Base-by-base conservation (phyloP, 2,329 filamentous ascomycete species). In the Elsinoe ampelina region DNA sequence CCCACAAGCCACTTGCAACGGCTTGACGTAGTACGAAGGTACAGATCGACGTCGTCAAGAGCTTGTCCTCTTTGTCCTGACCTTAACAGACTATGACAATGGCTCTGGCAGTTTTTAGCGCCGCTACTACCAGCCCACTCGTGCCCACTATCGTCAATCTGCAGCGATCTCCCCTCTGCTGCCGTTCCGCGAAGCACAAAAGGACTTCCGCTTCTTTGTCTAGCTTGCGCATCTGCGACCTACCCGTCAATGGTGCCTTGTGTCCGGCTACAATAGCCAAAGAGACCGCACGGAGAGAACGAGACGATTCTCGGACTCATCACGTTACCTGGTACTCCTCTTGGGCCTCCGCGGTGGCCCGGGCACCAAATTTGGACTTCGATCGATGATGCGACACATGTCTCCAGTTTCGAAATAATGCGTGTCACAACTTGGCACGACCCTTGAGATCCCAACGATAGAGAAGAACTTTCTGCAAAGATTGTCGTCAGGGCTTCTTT, bases 341-440 rank as follows among this genome's bases (percentile, higher is more conserved):
- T 35, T 35, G 30, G 36, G 3, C 15, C 15, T 52, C 48, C 48
- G 48, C 38, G n/a, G 20, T 52, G 17, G 35, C 13, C 48, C 48
- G 48, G 48, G 48, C 48, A 34, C 13, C 26, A 52, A 20, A 35
- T 26, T 52, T 50, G 15, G n/a, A 19, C 48, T 52, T 35, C 26
- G 48, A 39, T 52, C 48, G 48, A 52, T 52, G 48, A 52, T 52
- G 48, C 34, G 48, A 52, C 48, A 52, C 48, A 39, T 52, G 48
- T 52, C 35, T 52, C 48, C 48, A 26, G 48, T 52, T 34, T 39
- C 5, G 26, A 35, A 39, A 39, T 30, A 4, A 36, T 38, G 48
- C 48, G 48, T 52, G 48, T 52, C 48, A 52, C 32, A 39, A 39
- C 48, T 38, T 52, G 48, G 35, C 48, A 22, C 13, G 45, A 34